Evolutionary conservation across 768 basidiomycete genomes (phyloP).

Genomic region (Boletus vinaceobasis): DNA sequence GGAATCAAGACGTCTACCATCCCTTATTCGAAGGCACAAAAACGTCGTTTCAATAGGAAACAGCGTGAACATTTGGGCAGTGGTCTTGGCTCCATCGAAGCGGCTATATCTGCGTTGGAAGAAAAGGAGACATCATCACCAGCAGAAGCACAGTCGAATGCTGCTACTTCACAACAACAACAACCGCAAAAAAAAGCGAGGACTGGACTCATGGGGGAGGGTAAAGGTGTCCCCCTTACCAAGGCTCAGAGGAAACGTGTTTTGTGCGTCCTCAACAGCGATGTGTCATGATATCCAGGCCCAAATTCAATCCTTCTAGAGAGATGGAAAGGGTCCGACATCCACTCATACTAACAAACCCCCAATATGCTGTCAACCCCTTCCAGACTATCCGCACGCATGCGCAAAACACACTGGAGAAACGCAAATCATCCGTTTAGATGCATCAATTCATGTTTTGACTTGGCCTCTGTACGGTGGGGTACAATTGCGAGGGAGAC

Average conservation of each 20-base stretch:
- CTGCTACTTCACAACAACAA: conserved; percentile 15
- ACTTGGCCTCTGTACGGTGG: neutral
- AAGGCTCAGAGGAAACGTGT: conserved; percentile 62
- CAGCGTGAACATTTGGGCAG: conserved; percentile 57
- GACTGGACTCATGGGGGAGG: conserved; percentile 63
- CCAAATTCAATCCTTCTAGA: conserved; percentile 34
- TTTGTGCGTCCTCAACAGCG: conserved; percentile 48
- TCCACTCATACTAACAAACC: conserved; percentile 64
- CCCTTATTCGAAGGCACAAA: conserved; percentile 71
- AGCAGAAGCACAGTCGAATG: conserved; percentile 14
- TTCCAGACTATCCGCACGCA: conserved; percentile 79
- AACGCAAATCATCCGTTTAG: conserved; percentile 33
- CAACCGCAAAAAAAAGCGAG: conserved; percentile 25
- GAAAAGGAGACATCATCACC: conserved; percentile 26
- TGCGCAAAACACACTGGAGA: conserved; percentile 72
- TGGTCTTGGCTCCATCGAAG: conserved; percentile 48
- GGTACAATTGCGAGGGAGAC: neutral
- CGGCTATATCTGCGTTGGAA: conserved; percentile 54
- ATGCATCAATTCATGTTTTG: neutral
- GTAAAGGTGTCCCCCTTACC: conserved; percentile 55
- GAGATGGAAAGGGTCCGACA: conserved; percentile 65
- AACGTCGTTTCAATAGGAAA: conserved; percentile 66
- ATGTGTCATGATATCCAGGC: neutral
- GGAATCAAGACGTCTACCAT: conserved; percentile 47
- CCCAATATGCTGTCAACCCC: conserved; percentile 64